Base-by-base conservation (phyloP, 768 basidiomycete species). In the Tulasnella sp. region DNA sequence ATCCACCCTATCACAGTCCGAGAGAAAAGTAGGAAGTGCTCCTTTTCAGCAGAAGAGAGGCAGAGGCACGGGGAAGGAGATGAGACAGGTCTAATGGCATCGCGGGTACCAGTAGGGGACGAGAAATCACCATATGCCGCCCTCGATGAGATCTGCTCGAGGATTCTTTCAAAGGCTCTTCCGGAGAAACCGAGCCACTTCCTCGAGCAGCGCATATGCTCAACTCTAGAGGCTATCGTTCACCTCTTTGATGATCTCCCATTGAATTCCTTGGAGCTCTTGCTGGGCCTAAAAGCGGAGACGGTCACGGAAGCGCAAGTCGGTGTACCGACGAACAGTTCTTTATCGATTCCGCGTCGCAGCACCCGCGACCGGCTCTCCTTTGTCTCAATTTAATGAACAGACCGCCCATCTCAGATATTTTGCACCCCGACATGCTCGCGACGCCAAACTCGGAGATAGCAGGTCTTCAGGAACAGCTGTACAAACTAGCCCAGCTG, bases 211-310 rank as follows among this genome's bases (percentile, higher is more conserved):
- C 19, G 38, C 12, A 7, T 15, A 15, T 5, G 7, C 7, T 5
- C 1, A 2, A 21, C 54, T 50, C n/a, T 60, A 17, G 59, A 38
- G n/a, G 31, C 50, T 31, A 38, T 60, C 42, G 52, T 54, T 41
- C 41, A 43, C 21, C 53, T 60, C 11, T 19, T 19, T 17, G 42
- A 56, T 30, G 38, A 31, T 3, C 59, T 60, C 27, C 38, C 59
- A 3, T 42, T 53, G 15, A 10, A 25, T 24, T 42, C 59, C 53
- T 52, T n/a, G 11, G 29, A 56, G 19, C n/a, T 38, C 10, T 15
- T 44, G 9, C 25, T 54, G 15, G n/a, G 19, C 8, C 53, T 44
- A 22, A 25, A 25, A 0, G 21, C 21, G 17, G 24, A 34, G 10
- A 17, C 45, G 8, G 49, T 49, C 9, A 41, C 25, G 5, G 41